Conservation (phyloP, 2,329 filamentous ascomycete genomes). For the Trichoderma harzianum region DNA sequence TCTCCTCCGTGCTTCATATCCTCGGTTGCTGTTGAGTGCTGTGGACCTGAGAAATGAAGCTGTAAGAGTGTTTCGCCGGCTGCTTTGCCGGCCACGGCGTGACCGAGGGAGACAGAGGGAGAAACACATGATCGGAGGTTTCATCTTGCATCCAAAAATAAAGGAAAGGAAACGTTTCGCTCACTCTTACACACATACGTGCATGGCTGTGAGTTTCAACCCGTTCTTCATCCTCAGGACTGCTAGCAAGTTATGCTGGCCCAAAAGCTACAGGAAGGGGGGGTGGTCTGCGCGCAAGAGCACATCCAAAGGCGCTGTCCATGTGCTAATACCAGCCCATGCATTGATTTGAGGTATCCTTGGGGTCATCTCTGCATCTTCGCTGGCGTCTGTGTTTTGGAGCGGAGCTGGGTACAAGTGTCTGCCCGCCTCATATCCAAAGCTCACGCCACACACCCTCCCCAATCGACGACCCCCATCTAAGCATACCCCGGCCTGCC, state of each 20-base stretch:
- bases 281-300: constrained; percentile 7
- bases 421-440: constrained; percentile 15
- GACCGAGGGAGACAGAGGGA: constrained; percentile 11
- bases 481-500: constrained; percentile 10
- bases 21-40: constrained; percentile 3
- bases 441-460: constrained; percentile 5
- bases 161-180: constrained; percentile 15
- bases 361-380: constrained; percentile 8
- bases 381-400: constrained; percentile 1
- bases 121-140: constrained; percentile 14
- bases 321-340: constrained; percentile 5
- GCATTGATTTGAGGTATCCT: background rate
- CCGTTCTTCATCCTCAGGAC: constrained; percentile 1
- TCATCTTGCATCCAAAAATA: constrained; percentile 1
- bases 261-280: background rate
- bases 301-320: constrained; percentile 9
- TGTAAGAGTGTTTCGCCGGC: background rate
- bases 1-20: constrained; percentile 15
- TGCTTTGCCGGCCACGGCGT: constrained; percentile 12
- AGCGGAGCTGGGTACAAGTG: constrained; percentile 12
- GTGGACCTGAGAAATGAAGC: constrained; percentile 9
- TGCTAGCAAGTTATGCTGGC: background rate
- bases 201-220: constrained; percentile 9
- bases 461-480: constrained; percentile 15
- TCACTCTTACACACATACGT: background rate